phyloP scores from a whole-genome alignment of 179 eudicot species.

The Silene vulgaris region DNA sequence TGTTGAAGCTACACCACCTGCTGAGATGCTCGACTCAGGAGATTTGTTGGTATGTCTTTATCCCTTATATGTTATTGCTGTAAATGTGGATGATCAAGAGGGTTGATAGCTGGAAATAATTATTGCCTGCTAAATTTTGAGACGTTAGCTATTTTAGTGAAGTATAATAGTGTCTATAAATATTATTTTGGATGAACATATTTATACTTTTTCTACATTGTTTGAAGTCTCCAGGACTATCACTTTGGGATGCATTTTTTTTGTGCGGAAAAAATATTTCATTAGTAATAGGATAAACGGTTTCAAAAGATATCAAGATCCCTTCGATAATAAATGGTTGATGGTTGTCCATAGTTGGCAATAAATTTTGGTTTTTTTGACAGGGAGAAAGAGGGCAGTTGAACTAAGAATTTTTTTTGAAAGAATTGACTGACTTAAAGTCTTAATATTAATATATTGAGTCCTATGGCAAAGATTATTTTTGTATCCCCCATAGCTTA shows the following conservation, averaged over 20 bases:
- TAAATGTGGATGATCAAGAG: neutral
- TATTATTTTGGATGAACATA: neutral
- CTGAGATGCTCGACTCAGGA: conserved; percentile 46
- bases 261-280: neutral
- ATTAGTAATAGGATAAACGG: neutral
- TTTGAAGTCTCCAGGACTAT: neutral
- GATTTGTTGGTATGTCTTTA: conserved; percentile 61
- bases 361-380: neutral
- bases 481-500: neutral
- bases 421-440: neutral
- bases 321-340: neutral
- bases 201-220: neutral
- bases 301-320: neutral
- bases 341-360: neutral
- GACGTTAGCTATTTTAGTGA: neutral
- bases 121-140: neutral
- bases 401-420: neutral
- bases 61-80: neutral
- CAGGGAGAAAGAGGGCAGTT: neutral
- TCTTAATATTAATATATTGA: neutral
- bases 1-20: conserved; percentile 36
- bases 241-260: neutral
- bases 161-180: neutral
- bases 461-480: neutral
- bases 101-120: neutral